These are phyloP conservation scores for Xylariomycetidae sp. DNA, from an alignment of 2,329 filamentous ascomycete genomes.

Conservation along the genomic window DNA sequence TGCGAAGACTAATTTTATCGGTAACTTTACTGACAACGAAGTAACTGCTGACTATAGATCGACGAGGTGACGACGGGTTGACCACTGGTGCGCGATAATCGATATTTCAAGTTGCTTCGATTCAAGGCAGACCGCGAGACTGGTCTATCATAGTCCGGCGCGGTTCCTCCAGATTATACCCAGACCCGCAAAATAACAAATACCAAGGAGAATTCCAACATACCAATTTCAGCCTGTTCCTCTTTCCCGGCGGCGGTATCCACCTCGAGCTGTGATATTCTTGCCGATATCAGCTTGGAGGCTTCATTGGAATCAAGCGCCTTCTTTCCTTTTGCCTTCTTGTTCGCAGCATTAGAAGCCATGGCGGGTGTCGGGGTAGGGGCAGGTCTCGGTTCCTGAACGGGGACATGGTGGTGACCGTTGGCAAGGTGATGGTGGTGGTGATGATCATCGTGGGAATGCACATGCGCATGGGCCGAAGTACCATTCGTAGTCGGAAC, in stretches of 20 bases:
- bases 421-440: constrained; percentile 34
- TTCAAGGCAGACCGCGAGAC: too few species aligned
- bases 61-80: too few species aligned
- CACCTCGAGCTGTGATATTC: constrained; percentile 92
- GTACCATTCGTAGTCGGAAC: constrained; percentile 28
- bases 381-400: constrained; percentile 37
- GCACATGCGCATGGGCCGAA: constrained; percentile 30
- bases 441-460: constrained; percentile 29
- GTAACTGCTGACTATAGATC: too few species aligned
- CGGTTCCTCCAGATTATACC: too few species aligned
- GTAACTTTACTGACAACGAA: too few species aligned
- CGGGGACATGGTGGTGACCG: constrained; percentile 34
- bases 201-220: constrained; percentile 30
- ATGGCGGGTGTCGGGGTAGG: constrained; percentile 39
- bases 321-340: constrained; percentile 85
- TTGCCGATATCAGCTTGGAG: constrained; percentile 83
- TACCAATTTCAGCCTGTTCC: constrained; percentile 93
- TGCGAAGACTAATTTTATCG: too few species aligned
- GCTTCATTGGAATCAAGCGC: constrained; percentile 80
- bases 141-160: too few species aligned
- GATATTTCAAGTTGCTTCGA: too few species aligned
- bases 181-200: constrained; percentile 2
- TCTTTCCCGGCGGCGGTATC: constrained; percentile 92
- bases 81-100: too few species aligned
- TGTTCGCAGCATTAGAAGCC: constrained; percentile 50